Evolutionary conservation across 192 early-diverging fungal species (phyloP).

Genomic region (Coemansia sp.): DNA sequence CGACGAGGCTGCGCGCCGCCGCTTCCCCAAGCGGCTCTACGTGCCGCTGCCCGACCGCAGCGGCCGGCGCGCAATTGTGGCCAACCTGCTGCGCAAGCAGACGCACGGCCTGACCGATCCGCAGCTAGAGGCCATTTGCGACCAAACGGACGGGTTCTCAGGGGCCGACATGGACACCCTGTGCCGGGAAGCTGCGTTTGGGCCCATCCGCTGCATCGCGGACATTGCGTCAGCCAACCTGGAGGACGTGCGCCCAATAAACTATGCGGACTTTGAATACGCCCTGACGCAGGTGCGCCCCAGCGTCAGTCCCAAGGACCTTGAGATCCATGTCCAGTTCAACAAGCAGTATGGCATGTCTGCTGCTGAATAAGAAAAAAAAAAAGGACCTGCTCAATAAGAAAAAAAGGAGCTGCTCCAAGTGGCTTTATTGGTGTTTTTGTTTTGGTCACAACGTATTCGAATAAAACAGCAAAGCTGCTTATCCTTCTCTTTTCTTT

Average conservation of each 20-base stretch:
- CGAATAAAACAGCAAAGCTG: background rate
- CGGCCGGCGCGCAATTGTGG: conserved; percentile 66
- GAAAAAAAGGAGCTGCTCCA: background rate
- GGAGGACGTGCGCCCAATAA: conserved; percentile 74
- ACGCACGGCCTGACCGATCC: conserved; percentile 56
- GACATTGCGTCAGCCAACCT: conserved; percentile 55
- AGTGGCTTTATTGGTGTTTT: conserved; percentile 3
- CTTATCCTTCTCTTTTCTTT: conserved; percentile 3
- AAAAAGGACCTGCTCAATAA: background rate
- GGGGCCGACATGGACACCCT: conserved; percentile 89
- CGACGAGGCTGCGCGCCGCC: conserved; percentile 84
- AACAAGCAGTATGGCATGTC: conserved; percentile 71
- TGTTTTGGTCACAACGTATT: conserved; percentile 7
- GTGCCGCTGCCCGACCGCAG: conserved; percentile 79
- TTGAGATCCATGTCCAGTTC: conserved; percentile 71
- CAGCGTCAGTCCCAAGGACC: conserved; percentile 78
- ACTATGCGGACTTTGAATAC: conserved; percentile 69
- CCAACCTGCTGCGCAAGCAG: conserved; percentile 60
- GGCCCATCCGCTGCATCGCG: conserved; percentile 70
- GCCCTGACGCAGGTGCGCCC: conserved; percentile 81
- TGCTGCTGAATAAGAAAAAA: conserved; percentile 1
- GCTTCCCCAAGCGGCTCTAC: conserved; percentile 71
- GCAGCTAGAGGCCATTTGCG: conserved; percentile 64
- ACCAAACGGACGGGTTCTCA: conserved; percentile 71
- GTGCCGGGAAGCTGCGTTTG: conserved; percentile 69